Evolutionary conservation across 75 land plant species (phyloP).

Genomic region (Sequoiadendron giganteum): DNA sequence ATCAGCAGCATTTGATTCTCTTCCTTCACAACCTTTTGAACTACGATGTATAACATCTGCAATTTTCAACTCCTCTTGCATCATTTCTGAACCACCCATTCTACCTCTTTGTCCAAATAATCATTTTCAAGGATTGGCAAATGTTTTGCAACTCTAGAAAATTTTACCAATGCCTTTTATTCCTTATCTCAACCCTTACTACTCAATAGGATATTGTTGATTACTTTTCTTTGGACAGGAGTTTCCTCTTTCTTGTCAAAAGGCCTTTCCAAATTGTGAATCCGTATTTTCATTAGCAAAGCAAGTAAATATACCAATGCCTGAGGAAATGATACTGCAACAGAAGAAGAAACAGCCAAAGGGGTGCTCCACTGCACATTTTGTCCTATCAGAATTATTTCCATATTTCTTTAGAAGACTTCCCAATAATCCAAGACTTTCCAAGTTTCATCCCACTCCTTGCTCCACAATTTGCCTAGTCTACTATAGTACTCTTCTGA

Average conservation of each 20-base stretch:
- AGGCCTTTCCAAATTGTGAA: neutral
- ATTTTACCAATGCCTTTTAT: neutral
- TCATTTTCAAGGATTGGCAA: neutral
- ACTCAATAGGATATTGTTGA: neutral
- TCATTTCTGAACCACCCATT: neutral
- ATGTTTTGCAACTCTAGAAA: neutral
- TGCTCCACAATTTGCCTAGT: neutral
- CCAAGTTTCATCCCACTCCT: neutral
- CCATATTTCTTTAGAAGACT: neutral
- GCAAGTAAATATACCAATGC: neutral
- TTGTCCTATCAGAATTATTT: neutral
- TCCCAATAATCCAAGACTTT: neutral
- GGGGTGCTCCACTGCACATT: neutral
- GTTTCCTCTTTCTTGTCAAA: neutral
- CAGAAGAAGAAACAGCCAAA: neutral
- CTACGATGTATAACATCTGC: neutral
- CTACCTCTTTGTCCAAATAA: neutral
- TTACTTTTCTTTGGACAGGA: neutral
- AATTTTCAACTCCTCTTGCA: neutral
- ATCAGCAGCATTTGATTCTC: neutral
- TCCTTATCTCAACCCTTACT: neutral
- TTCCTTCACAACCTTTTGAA: neutral
- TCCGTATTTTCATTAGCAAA: neutral
- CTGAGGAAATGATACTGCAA: neutral
- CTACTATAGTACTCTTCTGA: neutral